Percentiles rank a stretch among this genome's conserved stretches.
Conservation (phyloP, 768 basidiomycete species). For the Mycena polygramma region DNA sequence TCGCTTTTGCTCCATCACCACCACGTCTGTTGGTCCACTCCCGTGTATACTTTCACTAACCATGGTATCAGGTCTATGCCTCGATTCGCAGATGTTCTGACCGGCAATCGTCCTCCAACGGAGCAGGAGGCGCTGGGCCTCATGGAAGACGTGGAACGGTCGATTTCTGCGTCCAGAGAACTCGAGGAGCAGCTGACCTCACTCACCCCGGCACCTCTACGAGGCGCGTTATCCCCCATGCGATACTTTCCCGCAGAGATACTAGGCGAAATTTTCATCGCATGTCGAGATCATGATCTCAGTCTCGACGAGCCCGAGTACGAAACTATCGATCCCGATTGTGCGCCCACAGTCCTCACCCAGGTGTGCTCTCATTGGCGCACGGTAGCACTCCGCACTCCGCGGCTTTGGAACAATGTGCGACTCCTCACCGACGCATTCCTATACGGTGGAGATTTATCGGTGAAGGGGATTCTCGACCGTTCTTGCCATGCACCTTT, state of each 20-base stretch:
- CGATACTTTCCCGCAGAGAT: slow-evolving; percentile 2
- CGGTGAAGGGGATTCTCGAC: neutral
- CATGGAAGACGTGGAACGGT: too few species aligned
- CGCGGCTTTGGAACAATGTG: neutral
- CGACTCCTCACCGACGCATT: neutral
- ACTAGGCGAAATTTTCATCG: slow-evolving; percentile 1
- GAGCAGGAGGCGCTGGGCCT: too few species aligned
- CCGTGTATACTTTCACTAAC: too few species aligned
- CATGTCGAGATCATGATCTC: slow-evolving; percentile 1
- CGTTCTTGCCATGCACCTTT: neutral
- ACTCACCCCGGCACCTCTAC: neutral
- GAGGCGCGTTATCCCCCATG: neutral
- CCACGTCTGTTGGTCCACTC: too few species aligned
- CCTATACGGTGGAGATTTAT: too few species aligned
- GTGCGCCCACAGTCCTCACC: slow-evolving; percentile 4
- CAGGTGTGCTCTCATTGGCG: slow-evolving; percentile 13
- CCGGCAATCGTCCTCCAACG: too few species aligned
- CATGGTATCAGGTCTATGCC: too few species aligned
- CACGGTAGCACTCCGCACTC: neutral
- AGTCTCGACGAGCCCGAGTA: neutral
- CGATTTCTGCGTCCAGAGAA: too few species aligned
- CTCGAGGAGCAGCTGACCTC: too few species aligned
- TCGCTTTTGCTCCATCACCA: too few species aligned
- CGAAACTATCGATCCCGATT: neutral
- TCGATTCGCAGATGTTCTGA: too few species aligned